Evolutionary conservation across 768 basidiomycete genomes (phyloP), one percentile per base, ranked within the genome.

Genomic region (Boletus sp.): DNA sequence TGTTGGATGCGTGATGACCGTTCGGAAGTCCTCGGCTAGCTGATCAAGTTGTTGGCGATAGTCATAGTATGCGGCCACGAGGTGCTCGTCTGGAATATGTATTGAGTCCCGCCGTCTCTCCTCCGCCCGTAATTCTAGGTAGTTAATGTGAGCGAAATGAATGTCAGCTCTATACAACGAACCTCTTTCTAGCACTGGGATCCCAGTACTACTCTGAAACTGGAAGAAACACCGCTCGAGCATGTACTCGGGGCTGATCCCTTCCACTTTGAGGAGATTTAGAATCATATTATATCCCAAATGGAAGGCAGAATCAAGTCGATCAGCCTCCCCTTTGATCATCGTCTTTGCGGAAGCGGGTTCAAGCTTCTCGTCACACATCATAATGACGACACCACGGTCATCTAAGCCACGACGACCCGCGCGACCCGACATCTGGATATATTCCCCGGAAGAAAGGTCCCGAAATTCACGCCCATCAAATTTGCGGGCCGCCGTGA

Each of bases 361-460:
- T 64, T 98, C 97, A 42, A 99, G 79, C 72, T 96, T 98, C 75
- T 98, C 93, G 71, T 98, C 97, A 69, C 90, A 90, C 97, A 99
- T 98, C 93, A 99, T 90, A 63, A 99, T 98, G 48, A 99, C 97
- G 47, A 98, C 93, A 50, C 97, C 97, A n/a, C 97, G 85, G 57
- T 98, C 96, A 70, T 99, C 97, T 55, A 98, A 75, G 40, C 97
- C 97, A 73, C 97, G 85, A 64, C 97, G 87, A 58, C 97, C 97
- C 2, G 97, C 97, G 53, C 97, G 90, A 52, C 97, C 97, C 0
- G 94, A 95, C 97, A 99, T 99, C 67, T 99, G 97, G 64, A 98
- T 97, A 70, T 99, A 99, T 79, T 99, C 97, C 53, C 97, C 90
- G 1, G 87, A 90, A 0, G 93, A 93, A 34, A 99, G 77, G 67